Evolutionary conservation across 2,329 filamentous ascomycete genomes (phyloP).

Genomic region (Arthroderma uncinatum): DNA sequence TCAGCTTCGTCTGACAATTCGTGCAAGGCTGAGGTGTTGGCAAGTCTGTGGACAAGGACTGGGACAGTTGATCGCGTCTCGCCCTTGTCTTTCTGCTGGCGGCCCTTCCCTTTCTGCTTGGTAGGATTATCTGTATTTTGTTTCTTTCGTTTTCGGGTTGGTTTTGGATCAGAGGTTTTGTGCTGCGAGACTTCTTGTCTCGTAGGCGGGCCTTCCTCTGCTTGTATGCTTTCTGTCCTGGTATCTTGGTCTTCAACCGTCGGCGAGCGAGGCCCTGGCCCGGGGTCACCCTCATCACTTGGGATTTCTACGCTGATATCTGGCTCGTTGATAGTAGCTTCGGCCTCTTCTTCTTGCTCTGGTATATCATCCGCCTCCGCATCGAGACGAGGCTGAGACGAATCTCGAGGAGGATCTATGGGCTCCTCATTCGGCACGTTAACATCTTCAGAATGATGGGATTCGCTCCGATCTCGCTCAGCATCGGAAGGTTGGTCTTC

Average conservation of each 20-base stretch:
- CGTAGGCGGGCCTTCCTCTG: background rate
- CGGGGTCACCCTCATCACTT: background rate
- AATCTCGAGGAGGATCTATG: background rate
- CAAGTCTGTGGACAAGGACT: conserved; percentile 33
- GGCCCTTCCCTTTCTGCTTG: background rate
- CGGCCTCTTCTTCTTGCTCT: background rate
- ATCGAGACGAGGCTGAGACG: background rate
- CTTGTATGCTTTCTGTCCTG: background rate
- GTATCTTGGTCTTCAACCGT: background rate
- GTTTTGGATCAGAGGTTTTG: background rate
- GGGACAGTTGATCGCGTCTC: conserved; percentile 22
- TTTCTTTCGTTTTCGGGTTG: background rate
- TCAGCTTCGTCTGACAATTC: conserved; percentile 15
- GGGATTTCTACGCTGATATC: background rate
- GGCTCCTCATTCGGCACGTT: background rate
- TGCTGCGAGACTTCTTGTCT: background rate
- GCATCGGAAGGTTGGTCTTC: background rate
- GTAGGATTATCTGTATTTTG: background rate
- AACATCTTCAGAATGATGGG: background rate
- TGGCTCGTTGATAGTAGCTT: background rate
- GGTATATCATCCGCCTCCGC: background rate
- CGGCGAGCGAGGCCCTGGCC: background rate
- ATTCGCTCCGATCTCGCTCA: background rate
- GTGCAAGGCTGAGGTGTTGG: conserved; percentile 26
- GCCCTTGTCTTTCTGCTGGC: background rate